A percentile compares a stretch with the other conserved stretches of the same genome.
These are phyloP conservation scores for Brasilioporus rufonigricans DNA, from an alignment of 768 basidiomycete species.

Conservation along the genomic window DNA sequence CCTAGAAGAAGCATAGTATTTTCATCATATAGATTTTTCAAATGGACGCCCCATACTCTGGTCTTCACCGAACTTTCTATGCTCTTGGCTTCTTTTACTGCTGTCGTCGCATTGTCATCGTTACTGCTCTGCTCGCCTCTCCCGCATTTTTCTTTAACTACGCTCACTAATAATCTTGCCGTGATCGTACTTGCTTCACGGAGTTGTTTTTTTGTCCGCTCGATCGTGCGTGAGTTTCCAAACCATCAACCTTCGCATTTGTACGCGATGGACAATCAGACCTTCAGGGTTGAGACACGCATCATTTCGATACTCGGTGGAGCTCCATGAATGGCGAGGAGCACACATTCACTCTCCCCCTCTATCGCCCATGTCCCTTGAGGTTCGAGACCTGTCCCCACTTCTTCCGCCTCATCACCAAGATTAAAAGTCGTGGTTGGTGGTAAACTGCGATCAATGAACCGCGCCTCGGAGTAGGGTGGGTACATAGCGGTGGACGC, in stretches of 20 bases:
- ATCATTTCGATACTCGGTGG: not conserved
- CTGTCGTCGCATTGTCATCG: conserved; percentile 11
- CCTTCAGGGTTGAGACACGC: conserved; percentile 16
- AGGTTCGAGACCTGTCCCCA: conserved; percentile 11
- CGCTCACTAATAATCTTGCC: conserved; percentile 10
- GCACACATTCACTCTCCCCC: not conserved
- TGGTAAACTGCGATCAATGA: conserved; percentile 8
- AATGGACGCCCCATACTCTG: conserved; percentile 11
- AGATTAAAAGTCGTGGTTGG: conserved; percentile 21
- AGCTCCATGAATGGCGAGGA: conserved; percentile 7
- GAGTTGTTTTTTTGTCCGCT: conserved; percentile 8
- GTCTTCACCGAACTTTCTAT: conserved; percentile 1
- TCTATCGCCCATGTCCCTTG: conserved; percentile 7
- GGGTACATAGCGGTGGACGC: conserved; percentile 8
- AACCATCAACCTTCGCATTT: conserved; percentile 14
- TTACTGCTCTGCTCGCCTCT: conserved; percentile 7
- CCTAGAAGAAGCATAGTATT: conserved; percentile 9
- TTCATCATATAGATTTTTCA: conserved; percentile 11
- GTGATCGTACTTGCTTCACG: conserved; percentile 19
- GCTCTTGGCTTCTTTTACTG: not conserved
- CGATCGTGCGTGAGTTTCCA: conserved; percentile 15
- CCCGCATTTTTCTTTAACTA: conserved; percentile 15
- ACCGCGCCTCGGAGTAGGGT: conserved; percentile 7
- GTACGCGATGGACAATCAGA: conserved; percentile 10
- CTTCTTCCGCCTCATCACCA: conserved; percentile 8